Evolutionary conservation across 768 basidiomycete genomes (phyloP).

Genomic region (Solioccasus polychromus): DNA sequence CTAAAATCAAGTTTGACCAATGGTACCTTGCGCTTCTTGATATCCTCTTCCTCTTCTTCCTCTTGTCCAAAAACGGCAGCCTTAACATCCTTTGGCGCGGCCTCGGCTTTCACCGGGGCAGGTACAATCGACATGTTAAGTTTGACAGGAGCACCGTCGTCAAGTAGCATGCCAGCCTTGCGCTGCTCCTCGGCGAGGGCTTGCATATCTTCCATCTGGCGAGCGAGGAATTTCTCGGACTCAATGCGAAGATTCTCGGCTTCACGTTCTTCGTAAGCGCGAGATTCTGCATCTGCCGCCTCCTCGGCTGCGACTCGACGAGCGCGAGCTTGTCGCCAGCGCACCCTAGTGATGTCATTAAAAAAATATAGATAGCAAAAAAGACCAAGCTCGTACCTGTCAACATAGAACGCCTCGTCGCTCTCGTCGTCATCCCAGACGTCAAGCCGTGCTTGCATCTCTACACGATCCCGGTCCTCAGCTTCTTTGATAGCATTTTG

Average conservation of each 20-base stretch:
- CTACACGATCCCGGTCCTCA: constrained; percentile 74
- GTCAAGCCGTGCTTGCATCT: constrained; percentile 79
- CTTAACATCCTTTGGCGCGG: constrained; percentile 44
- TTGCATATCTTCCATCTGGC: constrained; percentile 96
- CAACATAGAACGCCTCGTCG: constrained; percentile 89
- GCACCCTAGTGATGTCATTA: constrained; percentile 43
- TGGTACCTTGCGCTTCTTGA: constrained; percentile 78
- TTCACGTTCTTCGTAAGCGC: constrained; percentile 80
- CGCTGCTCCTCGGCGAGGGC: constrained; percentile 87
- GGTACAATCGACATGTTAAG: constrained; percentile 72
- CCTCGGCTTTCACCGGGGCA: constrained; percentile 44
- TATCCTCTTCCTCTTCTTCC: constrained; percentile 82
- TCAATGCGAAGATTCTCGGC: constrained; percentile 83
- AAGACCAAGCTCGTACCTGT: constrained; percentile 56
- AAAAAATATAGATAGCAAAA: not conserved
- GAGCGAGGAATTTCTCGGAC: constrained; percentile 89
- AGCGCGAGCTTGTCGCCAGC: constrained; percentile 81
- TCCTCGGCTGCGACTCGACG: constrained; percentile 75
- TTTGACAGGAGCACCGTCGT: constrained; percentile 89
- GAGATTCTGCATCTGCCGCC: constrained; percentile 79
- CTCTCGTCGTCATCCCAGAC: constrained; percentile 94
- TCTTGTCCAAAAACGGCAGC: constrained; percentile 71
- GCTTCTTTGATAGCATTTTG: constrained; percentile 70
- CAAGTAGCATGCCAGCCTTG: constrained; percentile 84
- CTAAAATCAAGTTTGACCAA: constrained; percentile 91